Percentiles rank a stretch among this genome's conserved stretches.
Evolutionary conservation across 345 rosid genomes (phyloP).

Genomic region (Eucalyptus albens): DNA sequence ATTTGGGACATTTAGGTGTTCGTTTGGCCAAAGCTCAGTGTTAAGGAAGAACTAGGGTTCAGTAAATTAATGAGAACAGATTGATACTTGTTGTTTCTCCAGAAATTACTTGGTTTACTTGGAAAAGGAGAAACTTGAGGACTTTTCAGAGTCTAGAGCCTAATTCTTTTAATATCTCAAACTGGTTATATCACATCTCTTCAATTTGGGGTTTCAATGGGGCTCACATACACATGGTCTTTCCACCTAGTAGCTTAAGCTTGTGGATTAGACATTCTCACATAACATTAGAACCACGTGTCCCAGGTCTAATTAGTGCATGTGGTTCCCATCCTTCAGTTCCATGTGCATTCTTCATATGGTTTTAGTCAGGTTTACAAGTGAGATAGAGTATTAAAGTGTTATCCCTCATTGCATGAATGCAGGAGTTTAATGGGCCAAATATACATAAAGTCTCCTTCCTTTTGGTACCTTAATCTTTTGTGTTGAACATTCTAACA

Average conservation of each 20-base stretch:
- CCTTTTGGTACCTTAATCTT: neutral
- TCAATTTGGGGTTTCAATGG: neutral
- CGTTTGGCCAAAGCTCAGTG: neutral
- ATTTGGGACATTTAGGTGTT: neutral
- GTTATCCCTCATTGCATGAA: neutral
- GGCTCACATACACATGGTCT: neutral
- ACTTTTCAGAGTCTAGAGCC: neutral
- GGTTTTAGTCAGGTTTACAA: neutral
- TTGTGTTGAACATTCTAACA: neutral
- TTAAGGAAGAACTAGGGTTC: neutral
- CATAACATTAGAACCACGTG: neutral
- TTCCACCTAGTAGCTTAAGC: neutral
- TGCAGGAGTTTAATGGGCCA: neutral
- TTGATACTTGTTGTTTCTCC: neutral
- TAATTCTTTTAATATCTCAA: neutral
- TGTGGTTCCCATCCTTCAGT: neutral
- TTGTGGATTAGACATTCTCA: neutral
- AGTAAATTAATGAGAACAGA: neutral
- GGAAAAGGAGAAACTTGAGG: neutral
- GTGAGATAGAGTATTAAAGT: neutral
- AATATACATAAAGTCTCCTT: neutral
- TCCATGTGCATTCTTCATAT: neutral
- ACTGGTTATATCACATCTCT: neutral
- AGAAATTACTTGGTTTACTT: neutral
- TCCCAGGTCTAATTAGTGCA: neutral